Conservation (phyloP, 805 yeast species). For the Yarrowia sp. region DNA sequence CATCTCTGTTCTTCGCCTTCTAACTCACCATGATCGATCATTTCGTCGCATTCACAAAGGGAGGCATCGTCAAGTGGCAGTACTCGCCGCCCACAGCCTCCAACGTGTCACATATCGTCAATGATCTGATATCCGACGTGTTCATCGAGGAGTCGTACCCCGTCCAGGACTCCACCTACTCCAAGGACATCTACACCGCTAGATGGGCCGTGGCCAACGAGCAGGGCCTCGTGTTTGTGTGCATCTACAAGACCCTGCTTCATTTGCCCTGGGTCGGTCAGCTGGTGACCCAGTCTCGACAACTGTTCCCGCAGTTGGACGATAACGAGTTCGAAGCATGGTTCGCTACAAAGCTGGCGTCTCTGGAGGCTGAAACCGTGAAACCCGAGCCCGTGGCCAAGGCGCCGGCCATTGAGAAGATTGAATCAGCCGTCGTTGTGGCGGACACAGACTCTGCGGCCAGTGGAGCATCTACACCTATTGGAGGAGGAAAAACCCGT, state of each 20-base stretch:
- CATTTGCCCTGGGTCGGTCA: conserved; percentile 49
- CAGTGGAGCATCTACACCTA: conserved; percentile 30
- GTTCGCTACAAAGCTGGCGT: conserved; percentile 47
- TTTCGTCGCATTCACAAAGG: conserved; percentile 57
- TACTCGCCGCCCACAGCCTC: conserved; percentile 18
- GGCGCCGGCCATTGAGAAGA: not conserved
- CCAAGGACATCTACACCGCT: conserved; percentile 55
- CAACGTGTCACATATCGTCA: conserved; percentile 50
- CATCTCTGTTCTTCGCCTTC: not conserved
- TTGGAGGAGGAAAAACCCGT: conserved; percentile 36
- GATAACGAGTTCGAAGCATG: conserved; percentile 47
- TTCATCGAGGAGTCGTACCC: conserved; percentile 52
- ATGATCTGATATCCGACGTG: conserved; percentile 58
- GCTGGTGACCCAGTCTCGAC: conserved; percentile 48
- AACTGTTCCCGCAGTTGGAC: conserved; percentile 46
- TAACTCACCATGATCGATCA: conserved; percentile 55
- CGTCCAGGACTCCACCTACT: conserved; percentile 47
- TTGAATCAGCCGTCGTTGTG: not conserved
- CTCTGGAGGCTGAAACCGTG: conserved; percentile 42
- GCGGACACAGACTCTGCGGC: conserved; percentile 9
- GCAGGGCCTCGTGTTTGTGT: conserved; percentile 54
- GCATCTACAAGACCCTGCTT: conserved; percentile 50
- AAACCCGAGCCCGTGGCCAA: conserved; percentile 16
- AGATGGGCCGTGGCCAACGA: conserved; percentile 55
- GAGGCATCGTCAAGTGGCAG: conserved; percentile 62